A percentile compares a stretch with the other conserved stretches of the same genome.
Evolutionary conservation across 164 flowering plant genomes (phyloP).

Genomic region (Tetrastigma voinierianum): DNA sequence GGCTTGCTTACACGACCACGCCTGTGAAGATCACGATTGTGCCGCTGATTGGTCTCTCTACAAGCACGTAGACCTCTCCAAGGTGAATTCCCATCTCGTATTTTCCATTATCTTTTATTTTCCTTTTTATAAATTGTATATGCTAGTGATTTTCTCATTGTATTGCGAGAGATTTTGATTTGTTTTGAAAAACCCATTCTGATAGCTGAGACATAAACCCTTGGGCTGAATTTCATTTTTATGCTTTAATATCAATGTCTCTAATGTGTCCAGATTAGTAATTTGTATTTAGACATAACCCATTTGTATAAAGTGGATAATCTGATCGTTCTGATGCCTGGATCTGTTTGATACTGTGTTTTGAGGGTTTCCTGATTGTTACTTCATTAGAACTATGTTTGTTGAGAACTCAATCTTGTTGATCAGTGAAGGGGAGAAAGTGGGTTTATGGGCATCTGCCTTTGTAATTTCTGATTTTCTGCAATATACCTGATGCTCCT

Average conservation of each 20-base stretch:
- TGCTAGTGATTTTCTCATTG: too few relatives aligned
- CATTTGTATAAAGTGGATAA: neutral
- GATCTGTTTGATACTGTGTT: neutral
- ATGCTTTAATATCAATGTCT: neutral
- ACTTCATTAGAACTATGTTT: neutral
- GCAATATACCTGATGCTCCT: too few relatives aligned
- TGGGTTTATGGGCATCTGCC: neutral
- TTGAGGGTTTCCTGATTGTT: neutral
- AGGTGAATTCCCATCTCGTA: conserved; percentile 35
- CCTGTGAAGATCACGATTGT: conserved; percentile 94
- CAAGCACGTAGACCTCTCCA: conserved; percentile 87
- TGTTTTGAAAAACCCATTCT: neutral
- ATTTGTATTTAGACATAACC: neutral
- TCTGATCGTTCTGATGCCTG: neutral
- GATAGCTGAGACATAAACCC: too few relatives aligned
- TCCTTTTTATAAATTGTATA: neutral
- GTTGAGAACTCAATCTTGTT: neutral
- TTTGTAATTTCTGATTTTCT: too few relatives aligned
- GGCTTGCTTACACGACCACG: conserved; percentile 94
- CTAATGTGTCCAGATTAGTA: neutral
- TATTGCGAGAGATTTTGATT: too few relatives aligned
- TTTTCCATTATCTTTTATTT: neutral
- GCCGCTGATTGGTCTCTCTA: conserved; percentile 88
- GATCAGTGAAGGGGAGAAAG: neutral
- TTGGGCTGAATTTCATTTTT: too few relatives aligned